Evolutionary conservation across 768 basidiomycete genomes (phyloP), one percentile per base, ranked within the genome.

Genomic region (Macrocybe gigantea): DNA sequence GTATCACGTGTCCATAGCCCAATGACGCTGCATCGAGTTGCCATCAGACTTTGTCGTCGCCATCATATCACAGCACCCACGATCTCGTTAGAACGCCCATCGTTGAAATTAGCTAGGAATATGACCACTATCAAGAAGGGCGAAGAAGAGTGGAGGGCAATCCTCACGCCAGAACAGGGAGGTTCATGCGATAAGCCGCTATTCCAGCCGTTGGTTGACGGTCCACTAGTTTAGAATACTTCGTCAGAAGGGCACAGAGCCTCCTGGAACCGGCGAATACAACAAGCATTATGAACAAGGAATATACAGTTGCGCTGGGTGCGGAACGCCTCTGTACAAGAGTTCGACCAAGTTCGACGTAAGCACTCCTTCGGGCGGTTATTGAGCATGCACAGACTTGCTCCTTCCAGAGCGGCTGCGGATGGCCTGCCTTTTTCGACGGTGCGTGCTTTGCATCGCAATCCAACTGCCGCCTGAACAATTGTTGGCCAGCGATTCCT

Each of bases 361-460:
- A 36, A 31, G 71, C 60, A 11, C 47, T 38, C 32, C 7, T 35
- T 46, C 15, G 8, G 9, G 13, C 34, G 36, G 29, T 7, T 10
- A 8, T 4, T 33, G 8, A 44, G 4, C 45, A 10, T 8, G 33
- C 12, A 44, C 32, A 15, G 32, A 22, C 29, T 42, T 9, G 14
- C 53, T 5, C 32, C 38, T 40, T 12, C 22, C 45, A 77, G 76
- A 93, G 89, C 49, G 91, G 92, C 6, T 95, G 91, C 58, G 93
- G 93, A 15, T 97, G 93, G 93, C 93, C 94, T n/a, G 91, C 93
- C 1, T 97, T 96, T 76, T 97, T 86, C 61, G 93, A 95, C 61
- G 88, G 88, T 87, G 52, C 48, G 68, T 56, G 22, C 22, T 22
- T 7, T 33, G 5, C 11, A 14, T 9, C 4, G 13, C 38, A 11